Percentiles rank a stretch among this genome's conserved stretches.
These are phyloP conservation scores for Xylaria hypoxylon DNA, from an alignment of 2,329 filamentous ascomycete genomes.

Conservation along the genomic window DNA sequence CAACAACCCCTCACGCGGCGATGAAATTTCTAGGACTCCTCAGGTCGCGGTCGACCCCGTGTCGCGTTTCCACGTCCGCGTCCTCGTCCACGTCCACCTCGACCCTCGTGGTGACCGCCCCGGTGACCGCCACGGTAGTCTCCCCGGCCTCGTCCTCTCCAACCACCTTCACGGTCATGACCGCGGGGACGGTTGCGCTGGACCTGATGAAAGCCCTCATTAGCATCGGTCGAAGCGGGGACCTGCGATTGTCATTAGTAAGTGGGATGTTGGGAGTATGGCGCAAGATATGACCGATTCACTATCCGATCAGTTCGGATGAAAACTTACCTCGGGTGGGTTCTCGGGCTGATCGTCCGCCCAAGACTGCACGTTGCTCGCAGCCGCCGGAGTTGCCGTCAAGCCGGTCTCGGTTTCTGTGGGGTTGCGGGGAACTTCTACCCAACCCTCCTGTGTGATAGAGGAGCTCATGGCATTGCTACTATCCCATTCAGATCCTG, in stretches of 20 bases:
- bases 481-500: conserved; percentile 74
- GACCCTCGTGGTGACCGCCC: conserved; percentile 47
- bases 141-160: conserved; percentile 48
- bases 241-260: conserved; percentile 40
- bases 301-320: background rate
- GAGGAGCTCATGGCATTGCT: conserved; percentile 60
- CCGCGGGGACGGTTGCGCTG: conserved; percentile 51
- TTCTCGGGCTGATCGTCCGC: conserved; percentile 80
- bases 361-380: conserved; percentile 75
- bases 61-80: conserved; percentile 43
- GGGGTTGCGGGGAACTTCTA: conserved; percentile 78
- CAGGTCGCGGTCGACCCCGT: conserved; percentile 47
- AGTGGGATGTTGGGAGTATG: conserved; percentile 18
- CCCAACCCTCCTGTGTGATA: conserved; percentile 73
- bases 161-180: conserved; percentile 48
- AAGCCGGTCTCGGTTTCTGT: conserved; percentile 78
- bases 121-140: conserved; percentile 49
- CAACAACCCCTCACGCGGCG: conserved; percentile 38
- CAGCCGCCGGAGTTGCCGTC: conserved; percentile 68
- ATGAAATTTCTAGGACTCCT: conserved; percentile 50
- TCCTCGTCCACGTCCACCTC: conserved; percentile 49
- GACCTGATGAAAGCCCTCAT: conserved; percentile 51
- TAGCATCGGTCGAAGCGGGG: conserved; percentile 43
- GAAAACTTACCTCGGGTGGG: conserved; percentile 56
- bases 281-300: background rate